Evolutionary conservation across 306 rosid genomes (phyloP).

Genomic region (Vachellia collinsii): DNA sequence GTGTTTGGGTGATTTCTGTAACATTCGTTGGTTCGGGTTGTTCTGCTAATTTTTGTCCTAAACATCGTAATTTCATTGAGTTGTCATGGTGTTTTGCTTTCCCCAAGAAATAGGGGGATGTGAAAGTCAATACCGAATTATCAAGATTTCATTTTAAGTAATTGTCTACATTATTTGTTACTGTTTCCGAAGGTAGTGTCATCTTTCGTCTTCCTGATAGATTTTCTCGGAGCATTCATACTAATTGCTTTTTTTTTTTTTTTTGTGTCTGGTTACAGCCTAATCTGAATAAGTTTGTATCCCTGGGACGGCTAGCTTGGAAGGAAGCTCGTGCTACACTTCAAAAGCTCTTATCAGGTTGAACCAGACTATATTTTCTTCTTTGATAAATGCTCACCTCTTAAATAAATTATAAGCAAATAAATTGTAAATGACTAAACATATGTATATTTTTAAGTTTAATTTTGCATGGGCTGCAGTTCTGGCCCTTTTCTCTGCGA

Average conservation of each 20-base stretch:
- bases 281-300: slow-evolving; percentile 84
- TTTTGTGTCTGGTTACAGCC: slow-evolving; percentile 49
- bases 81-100: slow-evolving; percentile 32
- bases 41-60: neutral
- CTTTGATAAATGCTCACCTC: neutral
- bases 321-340: slow-evolving; percentile 93
- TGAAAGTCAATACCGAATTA: slow-evolving; percentile 3
- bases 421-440: neutral
- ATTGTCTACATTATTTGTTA: neutral
- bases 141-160: neutral
- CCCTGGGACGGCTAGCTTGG: slow-evolving; percentile 94
- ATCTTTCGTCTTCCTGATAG: slow-evolving; percentile 2
- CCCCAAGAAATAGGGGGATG: slow-evolving; percentile 10
- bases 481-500: neutral
- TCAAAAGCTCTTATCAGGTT: slow-evolving; percentile 85
- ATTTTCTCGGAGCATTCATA: slow-evolving; percentile 19
- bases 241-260: slow-evolving; percentile 27
- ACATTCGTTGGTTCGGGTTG: neutral
- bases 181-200: neutral
- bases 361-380: slow-evolving; percentile 6
- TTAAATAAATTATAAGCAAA: neutral
- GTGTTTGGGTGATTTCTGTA: neutral
- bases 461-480: slow-evolving; percentile 35
- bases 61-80: slow-evolving; percentile 15
- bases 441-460: slow-evolving; percentile 9